Conservation (phyloP, 768 basidiomycete species). For the Daedalea quercina region DNA sequence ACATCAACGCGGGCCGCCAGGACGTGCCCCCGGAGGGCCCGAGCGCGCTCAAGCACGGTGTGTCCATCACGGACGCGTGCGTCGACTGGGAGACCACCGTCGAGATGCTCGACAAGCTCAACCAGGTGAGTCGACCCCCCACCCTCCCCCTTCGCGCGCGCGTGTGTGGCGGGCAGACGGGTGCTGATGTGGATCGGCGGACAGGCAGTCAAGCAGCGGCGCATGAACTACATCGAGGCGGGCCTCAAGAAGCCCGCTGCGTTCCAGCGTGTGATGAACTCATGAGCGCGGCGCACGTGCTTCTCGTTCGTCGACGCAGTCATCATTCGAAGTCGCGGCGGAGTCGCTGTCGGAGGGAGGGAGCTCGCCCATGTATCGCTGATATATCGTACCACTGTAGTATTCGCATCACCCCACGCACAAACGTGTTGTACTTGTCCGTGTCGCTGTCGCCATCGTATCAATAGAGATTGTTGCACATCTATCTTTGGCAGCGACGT, state of each 20-base stretch:
- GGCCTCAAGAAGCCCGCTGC: slow-evolving; percentile 28
- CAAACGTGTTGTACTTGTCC: not conserved
- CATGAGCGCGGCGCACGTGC: not conserved
- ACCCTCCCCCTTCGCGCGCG: no score
- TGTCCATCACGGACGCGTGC: slow-evolving; percentile 91
- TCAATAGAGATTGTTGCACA: not conserved
- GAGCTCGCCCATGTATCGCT: no score
- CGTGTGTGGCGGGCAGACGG: not conserved
- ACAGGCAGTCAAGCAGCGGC: slow-evolving; percentile 41
- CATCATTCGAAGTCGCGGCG: no score
- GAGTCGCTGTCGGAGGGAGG: no score
- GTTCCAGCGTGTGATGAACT: slow-evolving; percentile 14
- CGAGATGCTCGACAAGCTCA: slow-evolving; percentile 64
- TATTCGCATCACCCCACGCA: not conserved
- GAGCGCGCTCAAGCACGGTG: slow-evolving; percentile 61
- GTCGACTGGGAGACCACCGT: slow-evolving; percentile 82
- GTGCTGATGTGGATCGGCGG: not conserved
- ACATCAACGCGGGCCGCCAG: slow-evolving; percentile 88
- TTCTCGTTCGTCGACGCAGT: no score
- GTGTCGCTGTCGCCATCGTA: not conserved
- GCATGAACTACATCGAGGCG: slow-evolving; percentile 33
- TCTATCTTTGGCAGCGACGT: not conserved
- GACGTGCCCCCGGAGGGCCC: slow-evolving; percentile 75
- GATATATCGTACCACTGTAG: no score
- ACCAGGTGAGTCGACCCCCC: slow-evolving; percentile 42